Conservation (phyloP, 225 moss, liverwort and hornwort species). For the Ulota crispa region DNA sequence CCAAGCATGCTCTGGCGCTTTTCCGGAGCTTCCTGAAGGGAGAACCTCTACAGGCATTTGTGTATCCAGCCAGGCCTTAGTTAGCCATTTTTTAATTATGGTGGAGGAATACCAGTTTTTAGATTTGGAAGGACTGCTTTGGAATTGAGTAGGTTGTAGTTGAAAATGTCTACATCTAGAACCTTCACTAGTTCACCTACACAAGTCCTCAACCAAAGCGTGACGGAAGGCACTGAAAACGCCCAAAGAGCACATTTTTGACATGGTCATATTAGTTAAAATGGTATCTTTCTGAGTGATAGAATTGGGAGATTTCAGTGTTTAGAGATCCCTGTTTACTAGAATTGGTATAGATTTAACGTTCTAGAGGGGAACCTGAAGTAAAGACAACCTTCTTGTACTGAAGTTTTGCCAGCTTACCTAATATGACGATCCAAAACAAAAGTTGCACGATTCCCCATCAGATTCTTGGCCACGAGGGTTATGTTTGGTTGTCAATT, state of each 20-base stretch:
- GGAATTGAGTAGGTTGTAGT: not conserved
- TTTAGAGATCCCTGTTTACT: not conserved
- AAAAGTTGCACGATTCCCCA: not conserved
- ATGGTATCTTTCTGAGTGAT: not conserved
- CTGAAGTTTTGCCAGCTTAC: not conserved
- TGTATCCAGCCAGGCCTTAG: constrained; percentile 42
- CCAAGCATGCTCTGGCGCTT: constrained; percentile 39
- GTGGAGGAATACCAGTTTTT: not conserved
- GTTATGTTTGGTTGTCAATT: not conserved
- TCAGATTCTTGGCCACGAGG: not conserved
- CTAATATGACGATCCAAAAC: not conserved
- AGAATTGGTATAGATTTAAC: not conserved
- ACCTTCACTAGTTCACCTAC: not conserved
- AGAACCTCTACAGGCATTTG: constrained; percentile 35
- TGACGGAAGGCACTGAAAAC: not conserved
- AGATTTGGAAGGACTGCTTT: not conserved
- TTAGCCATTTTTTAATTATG: rapidly evolving
- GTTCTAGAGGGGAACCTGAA: not conserved
- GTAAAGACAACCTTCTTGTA: not conserved
- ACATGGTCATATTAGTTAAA: not conserved
- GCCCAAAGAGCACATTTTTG: not conserved
- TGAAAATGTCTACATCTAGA: not conserved
- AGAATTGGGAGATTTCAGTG: not conserved
- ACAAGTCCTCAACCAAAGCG: not conserved
- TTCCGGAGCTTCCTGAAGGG: constrained; percentile 46